Evolutionary conservation across 306 rosid genomes (phyloP), one percentile per base, ranked within the genome.

Genomic region (Echinosophora koreensis): DNA sequence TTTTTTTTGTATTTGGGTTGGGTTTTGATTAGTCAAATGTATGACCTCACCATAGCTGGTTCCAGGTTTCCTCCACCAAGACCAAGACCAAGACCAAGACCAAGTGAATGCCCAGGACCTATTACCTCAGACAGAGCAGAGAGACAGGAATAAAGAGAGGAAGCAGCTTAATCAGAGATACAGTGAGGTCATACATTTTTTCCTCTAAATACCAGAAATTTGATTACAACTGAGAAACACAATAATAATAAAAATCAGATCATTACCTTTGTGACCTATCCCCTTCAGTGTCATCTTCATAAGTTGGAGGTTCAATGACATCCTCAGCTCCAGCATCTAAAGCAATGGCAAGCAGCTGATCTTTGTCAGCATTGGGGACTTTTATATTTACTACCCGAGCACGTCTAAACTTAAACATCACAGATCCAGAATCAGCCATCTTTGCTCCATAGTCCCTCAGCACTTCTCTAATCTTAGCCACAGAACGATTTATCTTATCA

Each of bases 381-480:
- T 92, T 95, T 64, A 92, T 77, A 80, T 88, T 90, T 73, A 83
- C 97, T 32, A 88, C 92, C 69, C 97, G 91, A 73, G 60, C 97
- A 61, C 93, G 95, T 84, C 81, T 86, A 85, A 94, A 92, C 81
- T 95, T 95, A 81, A 94, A 94, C 77, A 78, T 69, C 28, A 94
- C 97, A 50, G 97, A 94, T 17, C 98, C 95, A 66, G 97, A 83
- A 86, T 94, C 97, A 15, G 97, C 97, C 98, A 94, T 92, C 88
- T 95, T 92, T 27, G 97, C 98, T n/a, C 97, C 98, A 66, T 71
- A 89, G 79, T 95, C 92, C 86, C 69, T 90, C 85, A 92, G 74
- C 70, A 95, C 95, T 71, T 95, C 97, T 77, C 97, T 90, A 46
- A 92, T 84, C 37, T 84, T 83, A 60, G 96, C 93, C 85, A 95